Base-by-base conservation (phyloP, 805 yeast genomes). In the Jamesozyma jinghongensis region DNA sequence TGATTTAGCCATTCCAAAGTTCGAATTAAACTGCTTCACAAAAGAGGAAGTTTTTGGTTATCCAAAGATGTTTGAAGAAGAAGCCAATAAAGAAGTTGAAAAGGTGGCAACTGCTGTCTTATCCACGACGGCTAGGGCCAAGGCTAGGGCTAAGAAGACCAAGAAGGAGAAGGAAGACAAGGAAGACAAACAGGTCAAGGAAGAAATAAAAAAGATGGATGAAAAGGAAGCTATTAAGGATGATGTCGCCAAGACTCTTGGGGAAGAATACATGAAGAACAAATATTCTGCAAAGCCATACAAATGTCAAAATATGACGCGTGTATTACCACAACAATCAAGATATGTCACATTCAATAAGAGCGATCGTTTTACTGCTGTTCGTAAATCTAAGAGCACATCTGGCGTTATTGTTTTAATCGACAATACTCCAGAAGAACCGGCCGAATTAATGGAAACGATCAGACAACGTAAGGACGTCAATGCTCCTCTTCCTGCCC, bases 101-200 rank as follows among this genome's bases (percentile, higher is more conserved):
- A 87, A 85, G 67, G 74, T 87, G 37, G 84, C 87, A 2, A 85
- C 95, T 32, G 98, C 97, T 2, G 95, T 92, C 13, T 71, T 92
- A 41, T 87, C 97, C 2, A 90, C 97, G 1, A 90, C 98, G 2
- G 85, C 80, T 14, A 81, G 80, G 61, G 96, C 96, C n/a, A 85
- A 84, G 62, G 92, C 90, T 27, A 79, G 97, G 61, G 95, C 94
- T 19, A 80, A 77, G 68, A 70, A 52, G 74, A 72, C 53, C 66
- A 75, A 58, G 74, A 75, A 70, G 42, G 77, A 70, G 25, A 71
- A 70, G 57, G 70, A 64, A 27, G 54, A 52, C n/a, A 67, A 62
- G 22, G 75, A 69, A 30, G 64, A 59, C 22, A 53, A 54, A 32
- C 61, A 61, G 22, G 74, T 68, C 32, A 62, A 57, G 20, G 50